phyloP scores from a whole-genome alignment of 1,284 basidiomycete species.

The Trichosporon faecale region DNA sequence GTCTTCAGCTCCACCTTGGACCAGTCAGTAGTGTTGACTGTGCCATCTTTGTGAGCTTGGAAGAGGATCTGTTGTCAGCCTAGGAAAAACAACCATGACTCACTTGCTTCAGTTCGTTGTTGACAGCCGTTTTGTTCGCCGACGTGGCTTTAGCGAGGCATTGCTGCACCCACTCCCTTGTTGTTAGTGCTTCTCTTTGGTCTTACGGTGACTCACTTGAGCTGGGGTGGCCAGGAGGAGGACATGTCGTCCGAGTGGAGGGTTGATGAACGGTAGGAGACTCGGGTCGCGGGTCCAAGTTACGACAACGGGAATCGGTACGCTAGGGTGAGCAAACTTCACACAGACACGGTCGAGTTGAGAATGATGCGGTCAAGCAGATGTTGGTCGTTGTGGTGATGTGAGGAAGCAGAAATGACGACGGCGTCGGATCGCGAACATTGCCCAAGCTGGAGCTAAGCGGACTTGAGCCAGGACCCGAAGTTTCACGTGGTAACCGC shows the following conservation, averaged over 20 bases:
- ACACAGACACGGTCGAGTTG: neutral
- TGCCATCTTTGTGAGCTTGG: slow-evolving; percentile 46
- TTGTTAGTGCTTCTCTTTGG: slow-evolving; percentile 11
- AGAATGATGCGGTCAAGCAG: neutral
- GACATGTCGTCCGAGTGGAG: slow-evolving; percentile 4
- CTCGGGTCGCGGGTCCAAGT: neutral
- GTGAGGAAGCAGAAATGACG: neutral
- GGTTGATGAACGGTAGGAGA: neutral
- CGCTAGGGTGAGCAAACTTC: slow-evolving; percentile 2
- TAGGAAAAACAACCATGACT: slow-evolving; percentile 9
- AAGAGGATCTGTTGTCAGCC: slow-evolving; percentile 42
- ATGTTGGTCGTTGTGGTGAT: neutral
- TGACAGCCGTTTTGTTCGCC: slow-evolving; percentile 50
- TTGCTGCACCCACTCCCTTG: slow-evolving; percentile 49
- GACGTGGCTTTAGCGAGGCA: slow-evolving; percentile 46
- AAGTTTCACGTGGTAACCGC: neutral
- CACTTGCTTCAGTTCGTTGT: slow-evolving; percentile 50
- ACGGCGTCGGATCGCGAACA: neutral
- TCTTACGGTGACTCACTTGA: slow-evolving; percentile 18
- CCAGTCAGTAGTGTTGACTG: slow-evolving; percentile 51
- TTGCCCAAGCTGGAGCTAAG: neutral
- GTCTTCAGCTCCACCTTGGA: slow-evolving; percentile 44
- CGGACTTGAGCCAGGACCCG: neutral
- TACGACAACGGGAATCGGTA: neutral
- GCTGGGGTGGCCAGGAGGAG: slow-evolving; percentile 21